Evolutionary conservation across 495 filamentous ascomycete genomes (phyloP).

Genomic region (Tuber indicum): DNA sequence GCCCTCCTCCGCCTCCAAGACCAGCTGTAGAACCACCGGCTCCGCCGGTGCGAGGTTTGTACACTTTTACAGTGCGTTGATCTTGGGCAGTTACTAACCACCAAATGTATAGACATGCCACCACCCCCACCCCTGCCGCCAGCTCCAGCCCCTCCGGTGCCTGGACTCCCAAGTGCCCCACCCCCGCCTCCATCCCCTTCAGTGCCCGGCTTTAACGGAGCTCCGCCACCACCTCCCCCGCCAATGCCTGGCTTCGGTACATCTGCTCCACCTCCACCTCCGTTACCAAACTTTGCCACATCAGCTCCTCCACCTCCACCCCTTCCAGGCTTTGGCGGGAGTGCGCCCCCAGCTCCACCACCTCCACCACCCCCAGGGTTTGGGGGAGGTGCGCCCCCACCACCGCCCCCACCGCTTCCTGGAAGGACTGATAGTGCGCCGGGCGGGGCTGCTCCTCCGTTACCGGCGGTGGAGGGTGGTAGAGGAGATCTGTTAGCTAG

Average conservation of each 20-base stretch:
- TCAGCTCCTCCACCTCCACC: constrained; percentile 23
- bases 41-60: constrained; percentile 36
- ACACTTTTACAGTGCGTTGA: not conserved
- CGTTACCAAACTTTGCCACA: constrained; percentile 19
- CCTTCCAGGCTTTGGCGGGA: constrained; percentile 35
- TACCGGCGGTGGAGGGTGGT: constrained; percentile 46
- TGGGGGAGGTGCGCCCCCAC: constrained; percentile 50
- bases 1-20: constrained; percentile 32
- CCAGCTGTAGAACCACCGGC: constrained; percentile 32
- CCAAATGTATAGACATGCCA: constrained; percentile 42
- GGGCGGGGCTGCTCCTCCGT: constrained; percentile 51
- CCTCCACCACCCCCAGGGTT: constrained; percentile 46
- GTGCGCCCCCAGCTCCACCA: constrained; percentile 48
- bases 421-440: constrained; percentile 57
- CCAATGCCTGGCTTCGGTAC: constrained; percentile 44
- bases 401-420: constrained; percentile 62
- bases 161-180: constrained; percentile 39
- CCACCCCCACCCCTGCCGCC: constrained; percentile 59
- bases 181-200: constrained; percentile 45
- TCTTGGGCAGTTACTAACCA: constrained; percentile 6
- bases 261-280: constrained; percentile 38
- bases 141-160: constrained; percentile 48
- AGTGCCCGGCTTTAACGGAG: constrained; percentile 42
- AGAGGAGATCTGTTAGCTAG: constrained; percentile 65
- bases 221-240: constrained; percentile 47